These are phyloP conservation scores for Dactylonectria estremocensis DNA, from an alignment of 2,329 filamentous ascomycete species.

Conservation along the genomic window DNA sequence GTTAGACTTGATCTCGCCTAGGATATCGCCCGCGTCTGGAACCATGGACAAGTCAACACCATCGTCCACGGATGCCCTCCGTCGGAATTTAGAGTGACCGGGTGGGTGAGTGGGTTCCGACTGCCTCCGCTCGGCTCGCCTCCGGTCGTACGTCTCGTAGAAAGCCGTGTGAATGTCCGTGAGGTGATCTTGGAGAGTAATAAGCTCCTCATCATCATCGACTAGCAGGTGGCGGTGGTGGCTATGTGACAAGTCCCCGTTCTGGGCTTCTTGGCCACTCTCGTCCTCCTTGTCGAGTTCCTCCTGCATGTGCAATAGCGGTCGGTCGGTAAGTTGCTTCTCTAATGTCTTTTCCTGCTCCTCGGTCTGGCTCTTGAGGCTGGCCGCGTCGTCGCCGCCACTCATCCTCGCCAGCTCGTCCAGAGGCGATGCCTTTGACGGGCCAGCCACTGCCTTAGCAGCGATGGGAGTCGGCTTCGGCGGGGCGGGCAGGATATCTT, in stretches of 20 bases:
- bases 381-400: conserved; percentile 75
- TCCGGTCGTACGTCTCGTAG: conserved; percentile 84
- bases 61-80: conserved; percentile 55
- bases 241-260: conserved; percentile 47
- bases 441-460: conserved; percentile 3
- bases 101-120: conserved; percentile 54
- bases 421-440: conserved; percentile 64
- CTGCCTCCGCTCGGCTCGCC: conserved; percentile 56
- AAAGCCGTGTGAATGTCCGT: conserved; percentile 83
- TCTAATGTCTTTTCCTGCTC: conserved; percentile 91
- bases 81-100: conserved; percentile 50
- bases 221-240: conserved; percentile 80
- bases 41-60: conserved; percentile 68
- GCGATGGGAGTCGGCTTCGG: conserved; percentile 39
- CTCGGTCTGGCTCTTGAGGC: conserved; percentile 82
- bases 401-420: conserved; percentile 85
- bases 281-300: conserved; percentile 85
- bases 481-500: conserved; percentile 63
- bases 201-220: conserved; percentile 89
- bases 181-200: conserved; percentile 82
- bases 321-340: conserved; percentile 90
- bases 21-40: conserved; percentile 88
- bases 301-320: conserved; percentile 92
- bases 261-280: conserved; percentile 45
- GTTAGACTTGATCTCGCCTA: conserved; percentile 83